Evolutionary conservation across 2,329 filamentous ascomycete species (phyloP).

Genomic region (Pyricularia pennisetigena): DNA sequence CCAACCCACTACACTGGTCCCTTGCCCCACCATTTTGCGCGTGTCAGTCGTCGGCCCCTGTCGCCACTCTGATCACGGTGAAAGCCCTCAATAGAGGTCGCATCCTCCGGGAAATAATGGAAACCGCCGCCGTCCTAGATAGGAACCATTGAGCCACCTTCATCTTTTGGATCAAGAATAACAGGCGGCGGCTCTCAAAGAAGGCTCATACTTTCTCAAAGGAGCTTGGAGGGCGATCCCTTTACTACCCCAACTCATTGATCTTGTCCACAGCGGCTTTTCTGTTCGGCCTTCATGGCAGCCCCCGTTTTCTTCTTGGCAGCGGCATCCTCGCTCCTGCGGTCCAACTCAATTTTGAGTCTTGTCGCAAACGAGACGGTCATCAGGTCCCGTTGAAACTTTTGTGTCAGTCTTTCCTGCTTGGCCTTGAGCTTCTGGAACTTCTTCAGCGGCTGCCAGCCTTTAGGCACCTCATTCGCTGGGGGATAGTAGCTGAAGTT

Average conservation of each 20-base stretch:
- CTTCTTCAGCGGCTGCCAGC: background rate
- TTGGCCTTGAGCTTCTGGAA: background rate
- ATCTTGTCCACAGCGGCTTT: background rate
- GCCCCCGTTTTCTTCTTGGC: background rate
- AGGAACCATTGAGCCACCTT: background rate
- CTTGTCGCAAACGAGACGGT: background rate
- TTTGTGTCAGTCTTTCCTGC: background rate
- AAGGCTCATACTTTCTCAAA: background rate
- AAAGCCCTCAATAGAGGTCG: background rate
- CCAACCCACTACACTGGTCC: background rate
- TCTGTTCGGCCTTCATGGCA: background rate
- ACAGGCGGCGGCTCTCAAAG: background rate
- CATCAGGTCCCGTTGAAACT: background rate
- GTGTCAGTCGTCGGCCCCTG: background rate
- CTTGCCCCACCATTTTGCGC: background rate
- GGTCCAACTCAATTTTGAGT: background rate
- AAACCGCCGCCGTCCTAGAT: background rate
- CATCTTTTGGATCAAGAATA: background rate
- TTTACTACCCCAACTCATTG: background rate
- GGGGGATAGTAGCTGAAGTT: background rate
- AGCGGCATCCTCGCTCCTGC: background rate
- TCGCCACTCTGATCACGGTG: background rate
- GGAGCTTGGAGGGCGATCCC: background rate
- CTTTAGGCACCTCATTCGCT: background rate
- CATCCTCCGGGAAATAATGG: background rate